Base-by-base conservation (phyloP, 2,329 filamentous ascomycete genomes). In the Dissoconium aciculare region DNA sequence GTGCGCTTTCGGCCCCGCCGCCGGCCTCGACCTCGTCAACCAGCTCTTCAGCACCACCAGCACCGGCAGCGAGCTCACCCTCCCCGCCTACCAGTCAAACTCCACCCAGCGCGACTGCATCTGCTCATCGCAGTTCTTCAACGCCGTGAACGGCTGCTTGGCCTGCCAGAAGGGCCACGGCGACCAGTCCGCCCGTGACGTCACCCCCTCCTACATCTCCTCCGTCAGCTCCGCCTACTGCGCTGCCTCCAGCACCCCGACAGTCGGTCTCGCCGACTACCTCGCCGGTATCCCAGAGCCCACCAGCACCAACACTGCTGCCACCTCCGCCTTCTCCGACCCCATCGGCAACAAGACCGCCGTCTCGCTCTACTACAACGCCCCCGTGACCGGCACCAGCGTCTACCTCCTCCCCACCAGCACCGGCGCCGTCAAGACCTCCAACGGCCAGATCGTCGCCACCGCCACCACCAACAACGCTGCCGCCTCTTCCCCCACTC, bases 311-410 rank as follows among this genome's bases (percentile, higher is more conserved):
- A 23, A 23, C 19, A 26, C 27, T 15, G 16, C 27, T 5, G 11
- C 14, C 15, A 14, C 30, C 11, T 24, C 28, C 9, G 30, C n/a
- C 11, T 39, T 41, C 31, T 43, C 42, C 15, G 47, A 50, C 30
- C 42, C 47, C 5, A 40, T 50, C 16, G 45, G 41, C 14, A 47
- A 45, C 31, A 36, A 39, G 28, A 50, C 47, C 11, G 47, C 36
- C 5, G 44, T 47, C n/a, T 43, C 41, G 21, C 34, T 37, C 8
- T 50, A 50, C 32, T 49, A 29, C 33, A 50, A 45, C 4, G 39
- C 46, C 3, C 38, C 37, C 3, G 38, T 48, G 9, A 50, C 47
- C 14, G 47, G 47, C 11, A 37, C 28, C 12, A 33, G 35, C 8
- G 43, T 40, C 11, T 47, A 35, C 28, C 25, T 38, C 11, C 26